Conservation (phyloP, 2,329 filamentous ascomycete genomes). For the Gaeumannomyces tritici region DNA sequence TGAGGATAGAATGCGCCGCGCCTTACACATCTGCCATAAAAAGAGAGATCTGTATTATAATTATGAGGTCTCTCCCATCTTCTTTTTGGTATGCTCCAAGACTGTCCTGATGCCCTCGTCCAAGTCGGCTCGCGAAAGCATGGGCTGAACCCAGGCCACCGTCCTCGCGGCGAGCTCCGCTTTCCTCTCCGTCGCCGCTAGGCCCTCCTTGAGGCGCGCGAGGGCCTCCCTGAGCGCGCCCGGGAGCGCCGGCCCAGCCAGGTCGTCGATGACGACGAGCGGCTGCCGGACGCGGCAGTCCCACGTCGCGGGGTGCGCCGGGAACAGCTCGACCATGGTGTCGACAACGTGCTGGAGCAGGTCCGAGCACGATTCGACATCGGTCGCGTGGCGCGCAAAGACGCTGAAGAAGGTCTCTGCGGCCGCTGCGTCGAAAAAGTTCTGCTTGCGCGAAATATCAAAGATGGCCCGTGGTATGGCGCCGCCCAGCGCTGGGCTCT, state of each 20-base stretch:
- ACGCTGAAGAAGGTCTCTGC: slow-evolving; percentile 74
- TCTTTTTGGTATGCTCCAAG: slow-evolving; percentile 38
- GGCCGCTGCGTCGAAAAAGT: slow-evolving; percentile 55
- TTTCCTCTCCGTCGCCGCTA: slow-evolving; percentile 38
- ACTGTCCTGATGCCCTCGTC: slow-evolving; percentile 48
- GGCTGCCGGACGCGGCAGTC: slow-evolving; percentile 65
- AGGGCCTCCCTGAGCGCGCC: slow-evolving; percentile 58
- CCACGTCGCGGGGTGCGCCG: slow-evolving; percentile 52
- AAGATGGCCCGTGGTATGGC: slow-evolving; percentile 91
- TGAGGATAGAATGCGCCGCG: background rate
- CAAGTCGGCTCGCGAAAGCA: slow-evolving; percentile 37
- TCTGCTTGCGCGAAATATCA: slow-evolving; percentile 72
- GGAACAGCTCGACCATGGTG: slow-evolving; percentile 48
- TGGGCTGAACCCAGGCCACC: slow-evolving; percentile 42
- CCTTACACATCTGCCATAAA: background rate
- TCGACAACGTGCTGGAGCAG: slow-evolving; percentile 68
- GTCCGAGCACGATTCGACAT: slow-evolving; percentile 52
- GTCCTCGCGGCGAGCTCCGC: slow-evolving; percentile 37
- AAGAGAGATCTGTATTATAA: background rate
- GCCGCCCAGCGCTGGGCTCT: slow-evolving; percentile 79
- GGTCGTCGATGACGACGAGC: slow-evolving; percentile 47
- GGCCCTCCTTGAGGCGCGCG: slow-evolving; percentile 43
- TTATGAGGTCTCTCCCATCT: slow-evolving; percentile 15
- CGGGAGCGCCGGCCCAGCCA: slow-evolving; percentile 27
- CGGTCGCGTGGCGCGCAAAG: slow-evolving; percentile 55